These are phyloP conservation scores for Metschnikowia peoriensis DNA, from an alignment of 805 yeast species.

Conservation along the genomic window DNA sequence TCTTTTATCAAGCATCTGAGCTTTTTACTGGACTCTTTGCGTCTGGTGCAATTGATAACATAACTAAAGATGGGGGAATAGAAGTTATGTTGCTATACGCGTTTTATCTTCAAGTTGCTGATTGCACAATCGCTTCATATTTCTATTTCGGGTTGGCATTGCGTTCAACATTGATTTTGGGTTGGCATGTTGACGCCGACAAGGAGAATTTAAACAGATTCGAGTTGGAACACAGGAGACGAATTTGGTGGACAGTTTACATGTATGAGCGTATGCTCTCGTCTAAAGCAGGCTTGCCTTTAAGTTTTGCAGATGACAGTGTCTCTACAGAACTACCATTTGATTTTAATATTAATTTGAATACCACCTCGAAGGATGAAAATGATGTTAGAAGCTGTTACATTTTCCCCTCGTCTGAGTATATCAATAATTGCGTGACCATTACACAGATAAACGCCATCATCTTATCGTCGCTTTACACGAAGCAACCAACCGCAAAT, in stretches of 20 bases:
- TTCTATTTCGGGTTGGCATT: slow-evolving; percentile 77
- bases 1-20: slow-evolving; percentile 77
- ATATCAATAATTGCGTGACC: slow-evolving; percentile 70
- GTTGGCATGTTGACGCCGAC: slow-evolving; percentile 82
- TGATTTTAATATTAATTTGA: slow-evolving; percentile 59
- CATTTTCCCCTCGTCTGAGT: slow-evolving; percentile 77
- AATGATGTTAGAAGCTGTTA: slow-evolving; percentile 61
- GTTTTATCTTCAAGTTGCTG: slow-evolving; percentile 79
- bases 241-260: slow-evolving; percentile 50
- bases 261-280: slow-evolving; percentile 70
- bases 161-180: slow-evolving; percentile 67
- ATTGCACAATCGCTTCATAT: slow-evolving; percentile 77
- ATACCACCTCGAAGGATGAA: slow-evolving; percentile 34
- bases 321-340: slow-evolving; percentile 75
- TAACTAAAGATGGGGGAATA: slow-evolving; percentile 75
- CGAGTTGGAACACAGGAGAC: slow-evolving; percentile 52
- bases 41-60: slow-evolving; percentile 75
- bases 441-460: slow-evolving; percentile 78
- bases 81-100: slow-evolving; percentile 75
- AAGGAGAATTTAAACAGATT: slow-evolving; percentile 53
- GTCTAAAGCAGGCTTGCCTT: slow-evolving; percentile 77
- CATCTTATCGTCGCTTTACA: slow-evolving; percentile 65
- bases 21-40: slow-evolving; percentile 74
- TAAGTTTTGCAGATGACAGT: slow-evolving; percentile 77
- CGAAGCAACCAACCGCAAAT: slow-evolving; percentile 73